Percentiles rank a stretch among this genome's conserved stretches.
Evolutionary conservation across 2,329 filamentous ascomycete species (phyloP).

Genomic region (Pestalotiopsis sp.): DNA sequence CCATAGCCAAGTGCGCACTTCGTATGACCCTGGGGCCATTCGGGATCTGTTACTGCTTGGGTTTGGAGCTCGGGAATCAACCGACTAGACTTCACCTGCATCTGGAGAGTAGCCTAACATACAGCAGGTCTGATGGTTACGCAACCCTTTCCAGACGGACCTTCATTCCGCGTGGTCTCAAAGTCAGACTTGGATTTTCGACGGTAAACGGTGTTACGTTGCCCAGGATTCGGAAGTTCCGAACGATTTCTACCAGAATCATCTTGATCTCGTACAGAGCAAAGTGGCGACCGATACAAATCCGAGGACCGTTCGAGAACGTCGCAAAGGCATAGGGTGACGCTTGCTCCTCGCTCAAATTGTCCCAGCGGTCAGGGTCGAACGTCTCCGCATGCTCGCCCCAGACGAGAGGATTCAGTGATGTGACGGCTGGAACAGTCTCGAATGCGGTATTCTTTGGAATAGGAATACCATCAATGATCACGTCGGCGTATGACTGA

Average conservation of each 20-base stretch:
- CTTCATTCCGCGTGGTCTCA: background rate
- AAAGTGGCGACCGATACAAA: constrained; percentile 21
- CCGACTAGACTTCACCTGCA: too few species aligned
- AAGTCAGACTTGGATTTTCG: constrained; percentile 3
- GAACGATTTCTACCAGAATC: constrained; percentile 19
- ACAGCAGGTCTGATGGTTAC: background rate
- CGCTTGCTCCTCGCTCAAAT: constrained; percentile 25
- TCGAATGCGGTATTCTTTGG: constrained; percentile 38
- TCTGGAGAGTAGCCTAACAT: background rate
- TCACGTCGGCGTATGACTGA: constrained; percentile 32
- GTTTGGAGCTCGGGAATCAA: too few species aligned
- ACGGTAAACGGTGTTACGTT: background rate
- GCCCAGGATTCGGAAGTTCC: constrained; percentile 1
- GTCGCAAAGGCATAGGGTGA: constrained; percentile 31
- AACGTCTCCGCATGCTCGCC: constrained; percentile 38
- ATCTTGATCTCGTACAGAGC: constrained; percentile 22
- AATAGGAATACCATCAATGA: constrained; percentile 34
- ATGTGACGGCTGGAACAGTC: constrained; percentile 38
- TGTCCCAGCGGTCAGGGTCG: constrained; percentile 39
- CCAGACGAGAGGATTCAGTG: constrained; percentile 39
- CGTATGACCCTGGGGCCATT: too few species aligned
- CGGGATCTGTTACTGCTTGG: too few species aligned
- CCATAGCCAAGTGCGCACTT: too few species aligned
- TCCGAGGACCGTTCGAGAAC: constrained; percentile 26
- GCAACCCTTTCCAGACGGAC: background rate